Base-by-base conservation (phyloP, 192 early-diverging fungal species). In the Backusella macrospora region DNA sequence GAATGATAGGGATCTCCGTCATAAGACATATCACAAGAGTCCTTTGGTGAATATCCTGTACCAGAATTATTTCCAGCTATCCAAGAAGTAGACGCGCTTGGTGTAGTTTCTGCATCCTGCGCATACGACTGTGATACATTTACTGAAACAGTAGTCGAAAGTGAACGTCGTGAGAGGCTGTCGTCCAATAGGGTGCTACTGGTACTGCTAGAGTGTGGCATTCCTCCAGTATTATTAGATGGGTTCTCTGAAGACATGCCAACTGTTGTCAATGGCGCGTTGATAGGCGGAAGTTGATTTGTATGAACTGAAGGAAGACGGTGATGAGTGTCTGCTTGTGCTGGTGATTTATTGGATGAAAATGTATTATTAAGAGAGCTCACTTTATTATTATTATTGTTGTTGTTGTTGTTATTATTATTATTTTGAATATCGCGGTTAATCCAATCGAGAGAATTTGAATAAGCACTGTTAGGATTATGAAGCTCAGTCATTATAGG, bases 11-110 rank as follows among this genome's bases (percentile, higher is more conserved):
- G 47, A 40, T 55, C 69, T 34, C 47, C 47, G 23, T 55, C 49
- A 70, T 70, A 55, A 55, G 69, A 55, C 37, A 70, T 34, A 55
- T 48, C 69, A 38, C 49, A 55, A 40, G 47, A 70, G n/a, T 70
- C 69, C 21, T 47, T 48, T 49, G 49, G 37, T 40, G 69, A 55
- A 48, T 70, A 48, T 14, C 34, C 69, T n/a, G 69, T 70, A 34
- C n/a, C 47, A 26, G 69, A 18, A 21, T 47, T 49, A 10, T 34
- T 39, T 39, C 38, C 52, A 21, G 21, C 52, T 15, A 65, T 39
- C 63, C 63, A 65, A 38, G 63, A 65, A 14, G 44, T 26, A 29
- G 67, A 43, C 18, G 44, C 42, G 44, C 39, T 67, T 42, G 65
- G 37, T 21, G 42, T 67, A 1, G 42, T 68, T 18, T 26, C 45